phyloP scores from a whole-genome alignment of 2,329 filamentous ascomycete species.

The Calonectria pseudoturangicola region DNA sequence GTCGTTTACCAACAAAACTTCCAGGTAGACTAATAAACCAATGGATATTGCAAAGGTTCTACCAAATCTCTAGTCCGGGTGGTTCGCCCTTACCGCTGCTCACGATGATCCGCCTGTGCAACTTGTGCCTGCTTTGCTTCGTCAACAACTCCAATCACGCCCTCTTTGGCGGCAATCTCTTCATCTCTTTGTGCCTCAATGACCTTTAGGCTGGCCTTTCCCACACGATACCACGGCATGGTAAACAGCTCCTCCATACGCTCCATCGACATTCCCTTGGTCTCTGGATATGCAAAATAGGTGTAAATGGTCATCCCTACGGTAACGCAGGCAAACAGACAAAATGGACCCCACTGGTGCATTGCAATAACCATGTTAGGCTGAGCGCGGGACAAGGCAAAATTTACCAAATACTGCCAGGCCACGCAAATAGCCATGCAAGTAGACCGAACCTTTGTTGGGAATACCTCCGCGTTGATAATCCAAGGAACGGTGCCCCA shows the following conservation, averaged over 20 bases:
- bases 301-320: slow-evolving; percentile 27
- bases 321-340: slow-evolving; percentile 26
- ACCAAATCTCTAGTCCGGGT: too few species aligned
- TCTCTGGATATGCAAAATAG: slow-evolving; percentile 33
- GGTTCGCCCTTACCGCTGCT: neutral
- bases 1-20: too few species aligned
- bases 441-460: slow-evolving; percentile 33
- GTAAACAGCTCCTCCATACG: slow-evolving; percentile 26
- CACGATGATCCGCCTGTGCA: neutral
- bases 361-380: slow-evolving; percentile 38
- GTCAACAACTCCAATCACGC: slow-evolving; percentile 1
- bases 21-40: neutral
- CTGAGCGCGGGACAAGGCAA: slow-evolving; percentile 33
- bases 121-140: neutral
- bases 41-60: neutral
- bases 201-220: neutral
- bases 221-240: slow-evolving; percentile 28
- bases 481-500: slow-evolving; percentile 39
- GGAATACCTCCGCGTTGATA: slow-evolving; percentile 38
- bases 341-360: slow-evolving; percentile 37
- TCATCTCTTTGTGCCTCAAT: slow-evolving; percentile 9
- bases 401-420: slow-evolving; percentile 38
- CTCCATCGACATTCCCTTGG: slow-evolving; percentile 29
- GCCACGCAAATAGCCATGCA: slow-evolving; percentile 38
- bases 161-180: neutral